These are phyloP conservation scores for Thymus mandschuricus DNA, from an alignment of 257 asterid species.

Conservation along the genomic window DNA sequence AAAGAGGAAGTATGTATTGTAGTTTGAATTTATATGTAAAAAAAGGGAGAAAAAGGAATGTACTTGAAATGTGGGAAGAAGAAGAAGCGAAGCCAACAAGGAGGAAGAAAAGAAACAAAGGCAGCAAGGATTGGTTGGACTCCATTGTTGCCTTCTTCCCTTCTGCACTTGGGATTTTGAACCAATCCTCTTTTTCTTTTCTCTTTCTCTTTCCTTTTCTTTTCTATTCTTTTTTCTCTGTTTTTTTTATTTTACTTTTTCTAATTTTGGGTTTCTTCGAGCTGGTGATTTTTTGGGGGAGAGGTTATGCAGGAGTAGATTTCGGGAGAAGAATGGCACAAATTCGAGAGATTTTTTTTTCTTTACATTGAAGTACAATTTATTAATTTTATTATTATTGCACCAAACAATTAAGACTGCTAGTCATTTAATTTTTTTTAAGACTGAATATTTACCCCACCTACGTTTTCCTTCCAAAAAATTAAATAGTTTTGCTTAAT, in stretches of 20 bases:
- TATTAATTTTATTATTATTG: neutral
- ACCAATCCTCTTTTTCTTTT: constrained; percentile 22
- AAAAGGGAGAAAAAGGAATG: neutral
- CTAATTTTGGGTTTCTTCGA: constrained; percentile 15
- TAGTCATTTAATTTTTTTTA: too few relatives aligned
- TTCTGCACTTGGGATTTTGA: constrained; percentile 22
- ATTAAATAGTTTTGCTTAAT: too few relatives aligned
- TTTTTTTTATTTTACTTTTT: neutral
- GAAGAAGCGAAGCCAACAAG: constrained; percentile 51
- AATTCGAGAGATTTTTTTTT: constrained; percentile 2
- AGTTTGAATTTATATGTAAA: neutral
- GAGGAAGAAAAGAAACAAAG: constrained; percentile 55
- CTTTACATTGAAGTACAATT: neutral
- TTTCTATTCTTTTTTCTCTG: neutral
- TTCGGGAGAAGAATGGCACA: constrained; percentile 36
- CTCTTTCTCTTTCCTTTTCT: neutral
- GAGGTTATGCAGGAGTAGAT: constrained; percentile 34
- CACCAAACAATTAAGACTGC: neutral
- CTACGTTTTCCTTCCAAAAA: too few relatives aligned
- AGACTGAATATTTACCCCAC: too few relatives aligned
- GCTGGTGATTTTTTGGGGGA: constrained; percentile 21
- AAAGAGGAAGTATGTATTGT: too few relatives aligned
- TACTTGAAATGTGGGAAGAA: constrained; percentile 68
- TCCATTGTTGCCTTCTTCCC: constrained; percentile 50
- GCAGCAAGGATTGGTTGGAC: constrained; percentile 39